Evolutionary conservation across 345 rosid genomes (phyloP), one percentile per base, ranked within the genome.

Genomic region (Gossypium longicalyx): DNA sequence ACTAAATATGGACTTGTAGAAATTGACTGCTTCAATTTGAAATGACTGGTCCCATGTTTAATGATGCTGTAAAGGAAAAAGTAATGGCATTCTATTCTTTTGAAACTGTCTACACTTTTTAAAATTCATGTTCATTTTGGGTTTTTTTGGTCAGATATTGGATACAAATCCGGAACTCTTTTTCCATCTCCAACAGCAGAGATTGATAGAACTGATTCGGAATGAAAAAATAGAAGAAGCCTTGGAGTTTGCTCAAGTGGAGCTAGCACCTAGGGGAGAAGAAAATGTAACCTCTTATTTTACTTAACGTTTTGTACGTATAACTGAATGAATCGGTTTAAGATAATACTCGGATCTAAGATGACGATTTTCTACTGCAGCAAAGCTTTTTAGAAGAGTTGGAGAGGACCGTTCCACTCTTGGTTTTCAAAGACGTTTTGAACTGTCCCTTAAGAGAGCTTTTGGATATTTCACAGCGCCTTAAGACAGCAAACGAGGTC

Each of bases 171-270:
- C 97, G 0, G 93, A 90, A 83, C 88, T 95, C 51, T 95, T 90
- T 86, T 95, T 95, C 84, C 99, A 95, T 81, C 99, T 95, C 61
- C 99, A 95, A 81, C 98, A 91, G 77, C 98, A 95, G 77, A 89
- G 91, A 79, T 80, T 95, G 83, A 95, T 95, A 77, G 98, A 95
- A 79, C 80, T 95, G 7, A 93, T 95, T 82, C 87, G 99, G 29
- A 87, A 90, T 74, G 97, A 97, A 56, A 95, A 81, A 77, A 83
- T 94, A 51, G 94, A 90, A 59, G 98, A 89, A 82, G 98, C 99
- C 66, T 80, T 93, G 79, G 97, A 93, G 84, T 93, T 95, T 89
- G 99, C 99, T 63, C 99, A 93, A 77, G 97, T 89, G 81, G 97
- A 95, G 79, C 99, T 95, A 72, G 99, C 99, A 58, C 99, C 93